Evolutionary conservation across 495 filamentous ascomycete genomes (phyloP).

Genomic region (Penicillium bialowiezense): DNA sequence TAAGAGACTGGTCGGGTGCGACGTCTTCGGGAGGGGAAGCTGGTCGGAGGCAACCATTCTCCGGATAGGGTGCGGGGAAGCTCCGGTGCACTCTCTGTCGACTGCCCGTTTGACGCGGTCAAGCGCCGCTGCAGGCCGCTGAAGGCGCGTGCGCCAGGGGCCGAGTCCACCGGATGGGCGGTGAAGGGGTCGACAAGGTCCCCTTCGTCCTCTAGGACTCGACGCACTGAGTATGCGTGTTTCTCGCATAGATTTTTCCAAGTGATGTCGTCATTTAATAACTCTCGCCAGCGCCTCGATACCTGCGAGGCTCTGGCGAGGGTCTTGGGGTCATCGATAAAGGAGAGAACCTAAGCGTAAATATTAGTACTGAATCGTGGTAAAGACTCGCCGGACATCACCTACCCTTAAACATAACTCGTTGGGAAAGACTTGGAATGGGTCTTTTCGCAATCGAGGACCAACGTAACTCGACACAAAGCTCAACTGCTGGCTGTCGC

Average conservation of each 20-base stretch:
- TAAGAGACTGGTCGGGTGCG: constrained; percentile 63
- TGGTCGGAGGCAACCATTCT: constrained; percentile 34
- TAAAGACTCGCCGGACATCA: background rate
- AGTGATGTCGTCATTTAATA: constrained; percentile 92
- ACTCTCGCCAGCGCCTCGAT: constrained; percentile 85
- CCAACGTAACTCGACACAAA: constrained; percentile 93
- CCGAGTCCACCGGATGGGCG: constrained; percentile 21
- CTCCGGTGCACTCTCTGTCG: constrained; percentile 25
- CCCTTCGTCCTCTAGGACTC: constrained; percentile 50
- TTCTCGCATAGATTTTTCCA: constrained; percentile 97
- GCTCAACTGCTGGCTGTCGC: constrained; percentile 89
- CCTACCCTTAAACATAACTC: constrained; percentile 86
- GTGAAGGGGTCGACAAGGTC: constrained; percentile 38
- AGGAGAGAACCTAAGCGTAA: constrained; percentile 71
- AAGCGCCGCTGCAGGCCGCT: constrained; percentile 25
- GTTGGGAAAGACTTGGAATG: constrained; percentile 83
- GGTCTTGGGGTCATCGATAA: constrained; percentile 91
- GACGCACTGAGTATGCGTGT: constrained; percentile 70
- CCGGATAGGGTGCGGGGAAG: constrained; percentile 35
- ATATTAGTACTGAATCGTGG: background rate
- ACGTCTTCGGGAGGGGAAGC: constrained; percentile 29
- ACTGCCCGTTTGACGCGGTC: constrained; percentile 24
- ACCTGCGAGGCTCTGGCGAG: constrained; percentile 91
- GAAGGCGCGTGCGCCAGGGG: constrained; percentile 17
- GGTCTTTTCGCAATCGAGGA: constrained; percentile 91